Base-by-base conservation (phyloP, 352 stramenopile species). In the Aphanomyces stellatus region DNA sequence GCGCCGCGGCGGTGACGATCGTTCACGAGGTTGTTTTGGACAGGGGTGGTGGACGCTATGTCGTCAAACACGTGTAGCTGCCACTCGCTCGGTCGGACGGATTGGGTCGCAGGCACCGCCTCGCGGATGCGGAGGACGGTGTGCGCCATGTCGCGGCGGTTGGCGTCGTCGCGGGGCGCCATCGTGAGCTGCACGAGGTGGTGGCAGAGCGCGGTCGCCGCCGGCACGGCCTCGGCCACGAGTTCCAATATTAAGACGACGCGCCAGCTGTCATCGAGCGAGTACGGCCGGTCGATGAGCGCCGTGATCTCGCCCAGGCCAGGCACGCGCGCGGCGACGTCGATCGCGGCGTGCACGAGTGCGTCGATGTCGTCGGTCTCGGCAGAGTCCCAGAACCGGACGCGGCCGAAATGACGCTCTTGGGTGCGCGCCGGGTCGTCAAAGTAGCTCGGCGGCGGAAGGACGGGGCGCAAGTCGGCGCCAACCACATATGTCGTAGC, bases 111-210 rank as follows among this genome's bases (percentile, higher is more conserved):
- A 27, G 42, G 42, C 8, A 51, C 19, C 13, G 25, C 13, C 43
- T 60, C 30, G 31, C 51, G 51, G 28, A 60, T 60, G 51, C 51
- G 51, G 1, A 60, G 51, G 13, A 35, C 51, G 11, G 51, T 60
- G 25, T 41, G n/a, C 1, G 51, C 51, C 25, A 60, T 33, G 13
- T 41, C 51, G 3, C 51, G 51, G 17, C 43, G 51, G 31, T 60
- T 60, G 2, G 51, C 31, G 11, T 43, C 51, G 28, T 8, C 5
- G 30, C 51, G 51, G 7, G 28, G 30, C 11, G 13, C 11, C 25
- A 43, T 33, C 2, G 33, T 35, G 51, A 60, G 51, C 30, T 43
- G 2, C 17, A 41, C 25, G 11, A 60, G 27, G 51, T 28, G 30
- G 19, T 35, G 25, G n/a, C 51, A 60, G 7, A 60, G 31, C 10